Conservation (phyloP, 1,284 basidiomycete genomes). For the Exsudoporus floridanus region DNA sequence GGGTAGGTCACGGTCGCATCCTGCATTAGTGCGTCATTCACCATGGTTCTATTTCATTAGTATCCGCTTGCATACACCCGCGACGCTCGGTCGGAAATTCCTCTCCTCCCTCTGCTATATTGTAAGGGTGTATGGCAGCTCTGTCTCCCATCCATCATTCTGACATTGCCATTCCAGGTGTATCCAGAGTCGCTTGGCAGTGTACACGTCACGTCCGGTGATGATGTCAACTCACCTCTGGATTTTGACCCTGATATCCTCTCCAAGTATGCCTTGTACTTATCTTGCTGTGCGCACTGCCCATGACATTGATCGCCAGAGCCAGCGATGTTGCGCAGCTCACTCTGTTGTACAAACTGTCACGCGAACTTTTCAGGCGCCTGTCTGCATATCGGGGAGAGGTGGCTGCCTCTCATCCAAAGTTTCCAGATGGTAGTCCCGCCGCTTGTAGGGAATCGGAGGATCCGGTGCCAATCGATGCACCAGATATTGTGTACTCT, state of each 20-base stretch:
- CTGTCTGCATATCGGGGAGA: constrained; percentile 60
- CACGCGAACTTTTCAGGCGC: constrained; percentile 41
- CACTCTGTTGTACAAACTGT: constrained; percentile 17
- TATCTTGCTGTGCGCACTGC: neutral
- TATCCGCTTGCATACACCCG: neutral
- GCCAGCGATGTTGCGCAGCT: constrained; percentile 13
- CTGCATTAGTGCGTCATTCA: neutral
- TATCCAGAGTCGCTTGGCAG: constrained; percentile 33
- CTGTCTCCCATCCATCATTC: neutral
- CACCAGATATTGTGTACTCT: constrained; percentile 54
- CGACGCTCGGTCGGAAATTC: constrained; percentile 4
- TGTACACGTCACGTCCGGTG: constrained; percentile 31
- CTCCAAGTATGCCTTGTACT: constrained; percentile 6
- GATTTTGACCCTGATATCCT: constrained; percentile 23
- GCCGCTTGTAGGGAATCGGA: constrained; percentile 39
- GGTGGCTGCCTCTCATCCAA: constrained; percentile 44
- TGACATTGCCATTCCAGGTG: constrained; percentile 16
- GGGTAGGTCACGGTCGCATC: constrained; percentile 12
- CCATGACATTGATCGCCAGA: constrained; percentile 4
- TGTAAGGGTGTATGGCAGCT: constrained; percentile 7
- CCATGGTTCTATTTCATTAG: constrained; percentile 5
- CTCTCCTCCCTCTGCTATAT: constrained; percentile 10
- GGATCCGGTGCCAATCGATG: constrained; percentile 41
- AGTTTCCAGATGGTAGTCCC: constrained; percentile 46
- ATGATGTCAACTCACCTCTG: constrained; percentile 20